These are phyloP conservation scores for Anthostomella pinea DNA, from an alignment of 2,329 filamentous ascomycete species.

Conservation along the genomic window DNA sequence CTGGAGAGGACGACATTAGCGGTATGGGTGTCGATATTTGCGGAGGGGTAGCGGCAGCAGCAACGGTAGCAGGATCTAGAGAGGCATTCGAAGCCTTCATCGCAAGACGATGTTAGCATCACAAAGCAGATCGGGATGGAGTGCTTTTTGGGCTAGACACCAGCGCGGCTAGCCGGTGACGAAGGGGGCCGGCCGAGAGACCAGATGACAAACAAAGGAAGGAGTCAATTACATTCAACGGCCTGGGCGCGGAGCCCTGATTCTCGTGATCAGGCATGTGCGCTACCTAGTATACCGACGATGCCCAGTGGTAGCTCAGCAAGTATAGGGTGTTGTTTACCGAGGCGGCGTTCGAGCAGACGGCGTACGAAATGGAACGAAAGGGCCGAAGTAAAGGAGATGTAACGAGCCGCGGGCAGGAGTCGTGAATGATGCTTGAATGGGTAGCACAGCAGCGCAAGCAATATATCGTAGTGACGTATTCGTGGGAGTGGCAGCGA, in stretches of 20 bases:
- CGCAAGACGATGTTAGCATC: slow-evolving; percentile 26
- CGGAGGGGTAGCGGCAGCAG: slow-evolving; percentile 22
- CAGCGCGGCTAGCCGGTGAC: slow-evolving; percentile 2
- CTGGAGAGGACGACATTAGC: slow-evolving; percentile 73
- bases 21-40: slow-evolving; percentile 37
- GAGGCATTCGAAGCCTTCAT: slow-evolving; percentile 26
- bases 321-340: slow-evolving; percentile 19
- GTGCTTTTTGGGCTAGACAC: slow-evolving; percentile 2
- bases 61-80: slow-evolving; percentile 21
- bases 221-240: slow-evolving; percentile 29
- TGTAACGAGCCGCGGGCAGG: slow-evolving; percentile 21
- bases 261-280: slow-evolving; percentile 31
- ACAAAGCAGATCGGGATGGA: slow-evolving; percentile 14
- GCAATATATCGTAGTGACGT: slow-evolving; percentile 13
- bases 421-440: slow-evolving; percentile 10
- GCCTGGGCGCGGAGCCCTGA: slow-evolving; percentile 26
- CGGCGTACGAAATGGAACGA: slow-evolving; percentile 21
- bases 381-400: slow-evolving; percentile 27
- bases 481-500: slow-evolving; percentile 1
- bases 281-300: slow-evolving; percentile 16
- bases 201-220: slow-evolving; percentile 2
- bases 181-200: slow-evolving; percentile 4
- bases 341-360: slow-evolving; percentile 18
- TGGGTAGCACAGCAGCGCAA: slow-evolving; percentile 16
- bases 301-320: slow-evolving; percentile 23